Evolutionary conservation across 1,139 yeast genomes (phyloP), one percentile per base, ranked within the genome.

Genomic region (Pichia inconspicua): DNA sequence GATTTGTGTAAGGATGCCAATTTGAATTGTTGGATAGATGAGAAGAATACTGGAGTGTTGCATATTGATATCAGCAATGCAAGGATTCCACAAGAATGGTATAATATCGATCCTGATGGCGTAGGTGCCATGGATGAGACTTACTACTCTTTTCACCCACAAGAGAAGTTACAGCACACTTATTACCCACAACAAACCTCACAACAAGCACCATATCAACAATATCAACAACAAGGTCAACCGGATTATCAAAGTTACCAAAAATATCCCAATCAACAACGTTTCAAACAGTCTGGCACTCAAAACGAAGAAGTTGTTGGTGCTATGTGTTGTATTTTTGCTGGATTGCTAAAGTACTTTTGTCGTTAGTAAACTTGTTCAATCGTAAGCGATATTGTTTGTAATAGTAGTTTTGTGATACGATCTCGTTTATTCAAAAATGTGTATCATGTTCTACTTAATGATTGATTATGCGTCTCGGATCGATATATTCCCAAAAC

Each of bases 31-130:
- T 71, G 78, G 55, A 71, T 83, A 42, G 92, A 88, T 56, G 72
- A 74, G 1, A 75, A 82, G 45, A 92, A 92, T 65, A 55, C 84
- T 1, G 97, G 97, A 38, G 96, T 92, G 5, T 65, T 90, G 54
- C 71, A 84, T 10, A 80, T 90, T 49, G 83, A 84, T 56, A 74
- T 87, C 53, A 60, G 70, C 15, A 64, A 72, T 15, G 71, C 78
- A 25, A 73, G 67, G 50, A 65, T 78, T 30, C 87, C 86, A 11
- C 58, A 60, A 37, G 63, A 67, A 46, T 80, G 86, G 87, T 55
- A 56, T 19, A 53, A 57, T 43, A 50, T 61, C 30, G 56, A 56
- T 48, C 59, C 62, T 6, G 53, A 59, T 41, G 65, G 65, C 10
- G 51, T 62, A 35, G 65, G 65, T 25, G 63, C 63, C 7, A 61